Evolutionary conservation across 148 eudicot species (phyloP), one percentile per base, ranked within the genome.

Genomic region (Amaranthus palmeri): DNA sequence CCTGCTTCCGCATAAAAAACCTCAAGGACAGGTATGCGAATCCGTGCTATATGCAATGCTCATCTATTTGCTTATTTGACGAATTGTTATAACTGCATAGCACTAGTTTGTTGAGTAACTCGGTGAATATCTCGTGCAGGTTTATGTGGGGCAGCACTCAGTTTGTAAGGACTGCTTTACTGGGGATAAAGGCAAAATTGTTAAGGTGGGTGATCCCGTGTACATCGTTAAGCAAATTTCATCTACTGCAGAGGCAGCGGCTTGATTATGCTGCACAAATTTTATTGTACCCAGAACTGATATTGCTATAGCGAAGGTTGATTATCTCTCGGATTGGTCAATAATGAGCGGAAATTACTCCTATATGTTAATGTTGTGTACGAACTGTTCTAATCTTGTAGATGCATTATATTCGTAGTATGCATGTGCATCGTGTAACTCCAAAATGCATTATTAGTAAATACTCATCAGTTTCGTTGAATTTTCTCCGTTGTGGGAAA

Each of bases 71-170:
- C n/a, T 41, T 17, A 63, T 17, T 46, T 62, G n/a, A 55, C 9
- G 61, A 56, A 17, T 54, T 10, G 5, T 46, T 10, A 13, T 8
- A 13, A 18, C 10, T 58, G 14, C 40, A 13, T 2, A 63, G 1
- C n/a, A 44, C 6, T 46, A 13, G 7, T 52, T 36, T 50, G 25
- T 70, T 45, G 7, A 12, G 41, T 36, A 49, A 65, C 75, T 44
- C 8, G 36, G 6, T 54, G 57, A 63, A 11, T 5, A 46, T 25
- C 10, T 67, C 41, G 17, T 85, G 78, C 89, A 93, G 97, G 91
- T 89, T 45, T 91, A 86, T 78, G 84, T 91, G 67, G 98, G 98
- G 49, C 97, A 93, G 76, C 84, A 86, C 77, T 44, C 91, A 76
- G 90, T 93, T 5, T 93, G 97, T 72, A 76, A 74, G 52, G 93